phyloP scores from a whole-genome alignment of 768 basidiomycete species.

The Boletellus ananas region DNA sequence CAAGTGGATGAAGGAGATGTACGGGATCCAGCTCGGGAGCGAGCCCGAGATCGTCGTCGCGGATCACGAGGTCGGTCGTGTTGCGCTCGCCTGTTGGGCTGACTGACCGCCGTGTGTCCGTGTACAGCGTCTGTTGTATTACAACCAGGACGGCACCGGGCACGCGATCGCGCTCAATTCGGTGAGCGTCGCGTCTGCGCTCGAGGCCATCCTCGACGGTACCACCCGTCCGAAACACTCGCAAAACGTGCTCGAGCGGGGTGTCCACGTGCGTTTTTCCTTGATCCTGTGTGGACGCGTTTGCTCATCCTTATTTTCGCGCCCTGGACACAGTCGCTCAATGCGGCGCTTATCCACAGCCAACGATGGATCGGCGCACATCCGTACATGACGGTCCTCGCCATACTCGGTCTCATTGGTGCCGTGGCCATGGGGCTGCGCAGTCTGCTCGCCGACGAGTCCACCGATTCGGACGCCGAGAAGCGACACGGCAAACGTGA shows the following conservation, averaged over 20 bases:
- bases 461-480: conserved; percentile 9
- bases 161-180: conserved; percentile 53
- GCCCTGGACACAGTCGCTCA: conserved; percentile 13
- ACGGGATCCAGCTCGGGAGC: conserved; percentile 49
- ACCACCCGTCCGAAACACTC: conserved; percentile 55
- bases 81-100: neutral
- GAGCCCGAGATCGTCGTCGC: conserved; percentile 59
- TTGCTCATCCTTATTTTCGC: no score
- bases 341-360: conserved; percentile 5
- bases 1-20: conserved; percentile 91
- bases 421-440: conserved; percentile 11
- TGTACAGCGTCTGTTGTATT: conserved; percentile 67
- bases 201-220: conserved; percentile 61
- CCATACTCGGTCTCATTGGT: conserved; percentile 9
- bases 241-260: conserved; percentile 65
- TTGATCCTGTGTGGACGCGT: no score
- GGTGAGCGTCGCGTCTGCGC: conserved; percentile 58
- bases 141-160: conserved; percentile 59
- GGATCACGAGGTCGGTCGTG: conserved; percentile 64
- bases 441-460: conserved; percentile 16
- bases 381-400: conserved; percentile 15
- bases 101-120: no score
- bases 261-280: conserved; percentile 48
- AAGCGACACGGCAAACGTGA: neutral
- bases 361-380: conserved; percentile 14